Evolutionary conservation across 1,139 yeast species (phyloP).

Genomic region (Magnusiomyces sp.): DNA sequence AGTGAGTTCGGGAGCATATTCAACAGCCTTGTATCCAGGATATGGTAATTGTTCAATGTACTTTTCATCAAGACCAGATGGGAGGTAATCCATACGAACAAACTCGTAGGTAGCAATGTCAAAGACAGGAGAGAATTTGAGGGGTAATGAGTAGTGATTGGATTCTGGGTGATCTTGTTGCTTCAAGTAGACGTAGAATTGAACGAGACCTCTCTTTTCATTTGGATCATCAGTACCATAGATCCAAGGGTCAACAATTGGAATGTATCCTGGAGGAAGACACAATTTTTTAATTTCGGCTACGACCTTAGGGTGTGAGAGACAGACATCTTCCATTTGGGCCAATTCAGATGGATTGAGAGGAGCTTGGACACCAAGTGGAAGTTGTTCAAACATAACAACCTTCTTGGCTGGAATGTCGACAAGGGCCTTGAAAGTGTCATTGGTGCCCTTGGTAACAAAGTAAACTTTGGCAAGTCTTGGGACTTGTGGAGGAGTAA

Average conservation of each 20-base stretch:
- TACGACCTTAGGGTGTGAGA: constrained; percentile 49
- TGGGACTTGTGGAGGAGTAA: constrained; percentile 37
- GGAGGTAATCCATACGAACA: constrained; percentile 71
- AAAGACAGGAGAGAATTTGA: constrained; percentile 75
- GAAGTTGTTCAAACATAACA: constrained; percentile 46
- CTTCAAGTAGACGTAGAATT: constrained; percentile 68
- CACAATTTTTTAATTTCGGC: constrained; percentile 39
- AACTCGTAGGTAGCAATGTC: constrained; percentile 58
- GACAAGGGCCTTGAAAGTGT: constrained; percentile 54
- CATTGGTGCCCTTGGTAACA: constrained; percentile 36
- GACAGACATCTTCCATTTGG: constrained; percentile 45
- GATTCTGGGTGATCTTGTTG: constrained; percentile 74
- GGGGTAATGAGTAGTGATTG: constrained; percentile 77
- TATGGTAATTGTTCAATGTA: constrained; percentile 31
- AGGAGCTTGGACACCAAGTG: constrained; percentile 59
- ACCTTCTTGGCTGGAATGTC: constrained; percentile 50
- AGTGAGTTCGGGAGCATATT: constrained; percentile 41
- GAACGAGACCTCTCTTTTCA: constrained; percentile 42
- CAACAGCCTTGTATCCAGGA: constrained; percentile 41
- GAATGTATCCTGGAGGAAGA: constrained; percentile 38
- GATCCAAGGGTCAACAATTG: constrained; percentile 59
- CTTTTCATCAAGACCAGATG: constrained; percentile 51
- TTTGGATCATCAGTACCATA: constrained; percentile 53
- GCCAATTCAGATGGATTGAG: constrained; percentile 55
- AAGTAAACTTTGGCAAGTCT: constrained; percentile 55